phyloP scores from a whole-genome alignment of 2,329 filamentous ascomycete species.

The Hypoxylon sp. region DNA sequence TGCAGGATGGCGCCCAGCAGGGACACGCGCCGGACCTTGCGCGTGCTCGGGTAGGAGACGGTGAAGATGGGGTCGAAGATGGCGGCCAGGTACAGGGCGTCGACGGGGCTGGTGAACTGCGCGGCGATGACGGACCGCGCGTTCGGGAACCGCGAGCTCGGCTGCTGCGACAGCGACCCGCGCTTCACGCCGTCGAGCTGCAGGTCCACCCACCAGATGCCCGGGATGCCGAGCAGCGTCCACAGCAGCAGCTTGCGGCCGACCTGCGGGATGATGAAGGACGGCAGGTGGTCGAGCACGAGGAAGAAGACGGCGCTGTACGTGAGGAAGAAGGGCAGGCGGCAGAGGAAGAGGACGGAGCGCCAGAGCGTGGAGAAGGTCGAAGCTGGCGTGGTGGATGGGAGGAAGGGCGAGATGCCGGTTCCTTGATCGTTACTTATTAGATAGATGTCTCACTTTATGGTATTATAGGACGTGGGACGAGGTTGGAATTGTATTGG shows the following conservation, averaged over 20 bases:
- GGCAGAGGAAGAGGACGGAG: slow-evolving; percentile 80
- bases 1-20: slow-evolving; percentile 80
- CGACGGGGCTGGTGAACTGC: slow-evolving; percentile 91
- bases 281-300: slow-evolving; percentile 83
- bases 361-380: slow-evolving; percentile 73
- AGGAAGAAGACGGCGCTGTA: slow-evolving; percentile 79
- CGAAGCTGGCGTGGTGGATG: slow-evolving; percentile 75
- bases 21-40: slow-evolving; percentile 79
- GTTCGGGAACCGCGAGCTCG: slow-evolving; percentile 78
- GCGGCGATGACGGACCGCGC: slow-evolving; percentile 86
- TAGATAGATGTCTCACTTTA: background rate
- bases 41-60: slow-evolving; percentile 79
- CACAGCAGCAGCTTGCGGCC: slow-evolving; percentile 87
- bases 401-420: slow-evolving; percentile 95
- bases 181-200: slow-evolving; percentile 96
- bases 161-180: slow-evolving; percentile 83
- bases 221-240: slow-evolving; percentile 87
- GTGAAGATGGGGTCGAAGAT: slow-evolving; percentile 98
- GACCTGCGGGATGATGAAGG: slow-evolving; percentile 58
- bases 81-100: slow-evolving; percentile 91
- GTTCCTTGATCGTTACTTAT: slow-evolving; percentile 70
- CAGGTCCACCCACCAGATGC: slow-evolving; percentile 98
- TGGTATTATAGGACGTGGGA: background rate
- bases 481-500: background rate
- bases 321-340: slow-evolving; percentile 80